phyloP scores from a whole-genome alignment of 2,329 filamentous ascomycete genomes.

The Colletotrichum sp. region DNA sequence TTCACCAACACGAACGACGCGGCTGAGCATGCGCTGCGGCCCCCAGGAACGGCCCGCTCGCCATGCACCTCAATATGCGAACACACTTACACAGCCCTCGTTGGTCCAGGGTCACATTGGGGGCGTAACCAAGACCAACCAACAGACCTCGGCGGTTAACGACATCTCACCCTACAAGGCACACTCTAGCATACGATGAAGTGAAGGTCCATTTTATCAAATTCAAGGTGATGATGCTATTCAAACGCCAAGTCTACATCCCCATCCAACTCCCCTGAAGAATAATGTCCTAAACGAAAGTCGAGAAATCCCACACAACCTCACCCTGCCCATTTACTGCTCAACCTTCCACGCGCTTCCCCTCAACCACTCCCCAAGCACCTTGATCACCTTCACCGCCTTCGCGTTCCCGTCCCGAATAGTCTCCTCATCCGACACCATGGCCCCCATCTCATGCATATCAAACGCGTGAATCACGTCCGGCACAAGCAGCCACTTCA shows the following conservation, averaged over 20 bases:
- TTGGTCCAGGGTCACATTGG: neutral
- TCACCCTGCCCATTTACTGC: neutral
- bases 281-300: neutral
- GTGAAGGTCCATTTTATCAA: fast-evolving
- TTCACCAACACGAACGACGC: neutral
- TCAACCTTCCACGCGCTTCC: constrained; percentile 30
- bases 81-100: neutral
- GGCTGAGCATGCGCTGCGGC: neutral
- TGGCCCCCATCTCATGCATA: constrained; percentile 27
- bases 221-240: neutral
- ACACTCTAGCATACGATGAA: fast-evolving
- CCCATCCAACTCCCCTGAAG: neutral
- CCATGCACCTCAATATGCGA: neutral
- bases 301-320: neutral
- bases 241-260: neutral
- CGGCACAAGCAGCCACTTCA: constrained; percentile 46
- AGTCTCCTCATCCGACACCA: constrained; percentile 32
- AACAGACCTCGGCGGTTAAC: neutral
- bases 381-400: constrained; percentile 31
- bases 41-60: neutral
- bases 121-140: neutral
- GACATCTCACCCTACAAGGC: neutral
- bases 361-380: constrained; percentile 34
- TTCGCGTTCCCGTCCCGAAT: constrained; percentile 32
- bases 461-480: constrained; percentile 47